Evolutionary conservation across 2,329 filamentous ascomycete genomes (phyloP).

Genomic region (Biscogniauxia marginata): DNA sequence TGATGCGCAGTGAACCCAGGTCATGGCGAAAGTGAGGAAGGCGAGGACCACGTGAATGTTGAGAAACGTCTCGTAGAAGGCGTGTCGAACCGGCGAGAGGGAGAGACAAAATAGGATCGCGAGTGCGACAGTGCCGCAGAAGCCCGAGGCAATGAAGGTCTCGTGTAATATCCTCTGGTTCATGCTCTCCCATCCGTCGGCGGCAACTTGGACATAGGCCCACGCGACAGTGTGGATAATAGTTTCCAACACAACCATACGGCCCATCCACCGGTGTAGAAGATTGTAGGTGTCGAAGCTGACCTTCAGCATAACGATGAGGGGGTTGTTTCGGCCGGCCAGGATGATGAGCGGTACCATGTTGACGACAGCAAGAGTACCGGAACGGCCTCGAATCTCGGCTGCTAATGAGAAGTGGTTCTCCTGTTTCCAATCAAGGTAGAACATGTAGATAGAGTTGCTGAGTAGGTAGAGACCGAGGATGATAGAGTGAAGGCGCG

Average conservation of each 20-base stretch:
- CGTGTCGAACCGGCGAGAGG: slow-evolving; percentile 79
- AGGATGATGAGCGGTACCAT: slow-evolving; percentile 89
- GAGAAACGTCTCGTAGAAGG: slow-evolving; percentile 96
- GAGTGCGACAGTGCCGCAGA: slow-evolving; percentile 61
- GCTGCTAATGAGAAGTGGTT: slow-evolving; percentile 68
- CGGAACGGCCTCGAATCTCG: slow-evolving; percentile 81
- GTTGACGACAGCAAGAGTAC: slow-evolving; percentile 81
- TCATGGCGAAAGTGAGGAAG: slow-evolving; percentile 63
- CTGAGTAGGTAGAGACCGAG: slow-evolving; percentile 56
- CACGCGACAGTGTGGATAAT: slow-evolving; percentile 71
- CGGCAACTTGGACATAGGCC: slow-evolving; percentile 68
- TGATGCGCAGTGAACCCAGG: slow-evolving; percentile 75
- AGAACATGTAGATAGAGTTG: slow-evolving; percentile 62
- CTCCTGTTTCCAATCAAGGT: slow-evolving; percentile 56
- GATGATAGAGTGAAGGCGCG: slow-evolving; percentile 60
- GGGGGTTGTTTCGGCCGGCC: slow-evolving; percentile 87
- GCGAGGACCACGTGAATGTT: slow-evolving; percentile 79
- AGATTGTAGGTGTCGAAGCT: slow-evolving; percentile 98
- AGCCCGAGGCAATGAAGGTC: slow-evolving; percentile 65
- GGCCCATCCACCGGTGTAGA: slow-evolving; percentile 78
- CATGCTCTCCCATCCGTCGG: slow-evolving; percentile 61
- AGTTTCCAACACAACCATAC: slow-evolving; percentile 68
- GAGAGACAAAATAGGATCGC: slow-evolving; percentile 67
- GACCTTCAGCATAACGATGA: slow-evolving; percentile 78
- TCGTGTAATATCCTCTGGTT: slow-evolving; percentile 52